Conservation (phyloP, 83 land plant genomes). For the Thuja plicata region DNA sequence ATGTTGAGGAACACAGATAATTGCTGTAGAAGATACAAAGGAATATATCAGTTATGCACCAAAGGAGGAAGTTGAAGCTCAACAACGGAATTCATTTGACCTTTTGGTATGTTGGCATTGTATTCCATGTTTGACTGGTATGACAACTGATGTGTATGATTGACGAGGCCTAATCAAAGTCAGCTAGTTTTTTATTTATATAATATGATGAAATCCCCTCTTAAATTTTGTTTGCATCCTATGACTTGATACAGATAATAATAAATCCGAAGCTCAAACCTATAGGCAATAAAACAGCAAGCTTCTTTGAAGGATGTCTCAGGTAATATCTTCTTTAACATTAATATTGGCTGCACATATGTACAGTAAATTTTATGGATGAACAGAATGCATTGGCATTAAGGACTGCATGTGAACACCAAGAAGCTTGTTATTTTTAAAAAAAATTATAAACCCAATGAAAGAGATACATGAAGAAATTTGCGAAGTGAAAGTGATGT, state of each 20-base stretch:
- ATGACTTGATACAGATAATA: conserved; percentile 60
- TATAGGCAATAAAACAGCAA: conserved; percentile 57
- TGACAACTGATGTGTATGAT: background rate
- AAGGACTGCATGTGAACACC: background rate
- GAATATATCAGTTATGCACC: conserved; percentile 83
- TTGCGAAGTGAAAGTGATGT: background rate
- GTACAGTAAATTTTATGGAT: background rate
- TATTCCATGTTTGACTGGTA: background rate
- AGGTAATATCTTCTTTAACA: conserved; percentile 41
- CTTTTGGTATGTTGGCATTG: conserved; percentile 64
- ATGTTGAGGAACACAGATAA: conserved; percentile 53
- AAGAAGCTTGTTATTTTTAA: background rate
- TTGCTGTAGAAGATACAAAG: conserved; percentile 86
- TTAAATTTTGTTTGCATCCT: background rate
- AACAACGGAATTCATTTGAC: conserved; percentile 84
- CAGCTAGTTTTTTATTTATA: background rate
- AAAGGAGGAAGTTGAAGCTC: conserved; percentile 67
- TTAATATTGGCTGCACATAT: background rate
- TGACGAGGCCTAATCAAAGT: background rate
- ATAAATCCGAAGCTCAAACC: conserved; percentile 78
- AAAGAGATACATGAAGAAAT: background rate
- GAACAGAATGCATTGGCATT: background rate
- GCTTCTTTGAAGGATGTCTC: conserved; percentile 92
- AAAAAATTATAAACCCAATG: background rate
- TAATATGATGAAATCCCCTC: background rate